Percentiles rank a stretch among this genome's conserved stretches.
These are phyloP conservation scores for Trichophyton rubrum DNA, from an alignment of 2,329 filamentous ascomycete genomes.

Conservation along the genomic window DNA sequence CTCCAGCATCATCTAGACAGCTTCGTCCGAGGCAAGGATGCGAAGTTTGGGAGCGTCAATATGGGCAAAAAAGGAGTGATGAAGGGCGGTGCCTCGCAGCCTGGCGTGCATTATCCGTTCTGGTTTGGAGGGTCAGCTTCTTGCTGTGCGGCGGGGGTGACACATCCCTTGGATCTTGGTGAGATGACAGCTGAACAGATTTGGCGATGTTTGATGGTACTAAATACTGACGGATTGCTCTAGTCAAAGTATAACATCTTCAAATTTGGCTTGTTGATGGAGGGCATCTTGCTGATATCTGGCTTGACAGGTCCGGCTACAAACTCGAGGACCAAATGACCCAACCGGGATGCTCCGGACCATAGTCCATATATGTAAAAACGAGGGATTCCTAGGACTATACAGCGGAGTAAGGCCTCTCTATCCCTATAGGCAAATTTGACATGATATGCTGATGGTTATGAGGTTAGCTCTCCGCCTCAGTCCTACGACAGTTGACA, in stretches of 20 bases:
- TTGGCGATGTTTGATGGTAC: not conserved
- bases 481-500: slow-evolving; percentile 82
- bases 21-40: slow-evolving; percentile 5
- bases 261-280: not conserved
- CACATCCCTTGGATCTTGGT: slow-evolving; percentile 88
- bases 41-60: slow-evolving; percentile 1
- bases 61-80: slow-evolving; percentile 10
- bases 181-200: slow-evolving; percentile 27
- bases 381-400: slow-evolving; percentile 64
- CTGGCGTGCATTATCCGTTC: slow-evolving; percentile 53
- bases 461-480: slow-evolving; percentile 59
- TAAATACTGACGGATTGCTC: not conserved
- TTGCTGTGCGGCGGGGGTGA: slow-evolving; percentile 80
- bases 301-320: slow-evolving; percentile 58
- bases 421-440: not conserved
- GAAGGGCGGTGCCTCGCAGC: slow-evolving; percentile 18
- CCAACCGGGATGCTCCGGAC: slow-evolving; percentile 76
- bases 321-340: slow-evolving; percentile 65
- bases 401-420: slow-evolving; percentile 58
- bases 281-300: not conserved
- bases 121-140: slow-evolving; percentile 97
- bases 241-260: slow-evolving; percentile 39
- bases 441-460: not conserved
- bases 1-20: not conserved
- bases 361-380: slow-evolving; percentile 65